Evolutionary conservation across 768 basidiomycete species (phyloP).

Genomic region (Podaxis sp.): DNA sequence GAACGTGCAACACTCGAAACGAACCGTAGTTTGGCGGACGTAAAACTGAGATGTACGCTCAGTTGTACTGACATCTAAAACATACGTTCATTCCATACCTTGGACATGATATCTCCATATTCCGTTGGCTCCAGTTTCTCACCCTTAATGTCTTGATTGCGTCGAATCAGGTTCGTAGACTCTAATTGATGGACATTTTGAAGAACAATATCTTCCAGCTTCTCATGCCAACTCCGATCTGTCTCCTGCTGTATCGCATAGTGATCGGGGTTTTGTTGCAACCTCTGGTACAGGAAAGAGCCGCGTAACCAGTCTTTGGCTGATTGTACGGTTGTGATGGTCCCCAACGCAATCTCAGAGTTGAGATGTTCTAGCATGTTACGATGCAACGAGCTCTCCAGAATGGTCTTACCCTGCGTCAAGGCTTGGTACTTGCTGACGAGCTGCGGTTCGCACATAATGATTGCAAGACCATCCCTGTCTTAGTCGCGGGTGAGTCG

Average conservation of each 20-base stretch:
- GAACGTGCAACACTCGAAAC: slow-evolving; percentile 8
- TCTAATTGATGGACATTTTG: slow-evolving; percentile 63
- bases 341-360: slow-evolving; percentile 86
- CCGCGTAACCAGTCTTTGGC: slow-evolving; percentile 83
- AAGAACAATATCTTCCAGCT: slow-evolving; percentile 72
- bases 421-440: slow-evolving; percentile 73
- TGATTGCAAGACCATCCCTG: slow-evolving; percentile 79
- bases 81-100: slow-evolving; percentile 39
- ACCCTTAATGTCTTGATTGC: slow-evolving; percentile 32
- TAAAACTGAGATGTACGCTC: slow-evolving; percentile 49
- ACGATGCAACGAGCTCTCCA: slow-evolving; percentile 84
- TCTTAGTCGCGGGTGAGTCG: slow-evolving; percentile 41
- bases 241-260: slow-evolving; percentile 60
- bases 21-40: slow-evolving; percentile 67
- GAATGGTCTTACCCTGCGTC: slow-evolving; percentile 66
- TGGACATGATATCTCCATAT: slow-evolving; percentile 87
- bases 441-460: slow-evolving; percentile 74
- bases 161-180: slow-evolving; percentile 58
- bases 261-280: slow-evolving; percentile 78
- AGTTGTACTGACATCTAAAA: neutral
- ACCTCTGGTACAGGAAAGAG: slow-evolving; percentile 85
- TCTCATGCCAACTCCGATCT: slow-evolving; percentile 54
- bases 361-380: slow-evolving; percentile 91
- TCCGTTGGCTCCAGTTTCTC: slow-evolving; percentile 61
- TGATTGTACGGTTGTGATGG: slow-evolving; percentile 66